Evolutionary conservation across 176 grass and related monocot species (phyloP), one percentile per base, ranked within the genome.

Genomic region (Rhipidocladum racemiflorum): DNA sequence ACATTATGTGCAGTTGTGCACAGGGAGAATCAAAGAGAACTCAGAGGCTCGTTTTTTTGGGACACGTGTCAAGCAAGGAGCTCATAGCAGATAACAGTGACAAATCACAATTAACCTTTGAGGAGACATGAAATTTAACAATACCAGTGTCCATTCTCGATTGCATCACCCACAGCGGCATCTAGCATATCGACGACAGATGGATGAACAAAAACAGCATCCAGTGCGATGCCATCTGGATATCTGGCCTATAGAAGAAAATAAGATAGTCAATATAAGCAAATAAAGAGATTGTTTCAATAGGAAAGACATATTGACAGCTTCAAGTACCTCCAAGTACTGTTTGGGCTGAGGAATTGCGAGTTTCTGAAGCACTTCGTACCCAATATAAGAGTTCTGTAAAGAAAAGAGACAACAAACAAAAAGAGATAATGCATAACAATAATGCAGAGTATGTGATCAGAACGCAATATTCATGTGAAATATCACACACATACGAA

Each of bases 351-450:
- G 95, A 85, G 95, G 95, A 70, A 98, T 94, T 21, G 79, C 81
- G 55, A 98, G 95, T 85, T 95, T 98, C 61, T 88, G 92, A 90
- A 98, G 95, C 55, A 95, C 85, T 17, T 98, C 88, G 17, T 98
- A 98, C 61, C 90, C 91, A 70, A 98, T 90, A 69, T 98, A 98
- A 86, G 95, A 95, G 84, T 98, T 98, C 95, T 98, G 84, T 59
- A 76, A 86, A 84, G 2, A 46, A 68, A 80, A 74, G 30, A 80
- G 35, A 54, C 65, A 76, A 72, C 67, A 87, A 76, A 74, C 14
- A 36, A 28, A 76, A 80, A 46, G 8, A 49, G 43, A 72, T 68
- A 59, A 78, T 42, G 53, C 35, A 85, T 70, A 45, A 43, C 56
- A 79, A 61, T 66, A 54, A 49, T 56, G 7, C 32, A 84, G 39